These are phyloP conservation scores for Senna tora DNA, from an alignment of 306 rosid genomes.

Conservation along the genomic window DNA sequence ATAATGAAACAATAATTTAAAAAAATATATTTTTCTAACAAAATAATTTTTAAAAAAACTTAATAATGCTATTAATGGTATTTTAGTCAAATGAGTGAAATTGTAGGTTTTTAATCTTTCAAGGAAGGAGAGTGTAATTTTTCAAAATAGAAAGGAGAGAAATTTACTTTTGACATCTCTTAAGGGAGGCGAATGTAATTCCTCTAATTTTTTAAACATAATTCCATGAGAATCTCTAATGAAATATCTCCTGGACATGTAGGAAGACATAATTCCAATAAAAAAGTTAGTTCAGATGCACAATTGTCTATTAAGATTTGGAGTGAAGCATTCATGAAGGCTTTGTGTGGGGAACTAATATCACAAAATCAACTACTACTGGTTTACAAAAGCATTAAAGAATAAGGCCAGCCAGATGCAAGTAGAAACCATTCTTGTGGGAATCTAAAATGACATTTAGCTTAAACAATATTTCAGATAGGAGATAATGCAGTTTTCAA, in stretches of 20 bases:
- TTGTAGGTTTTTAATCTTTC: too few relatives aligned
- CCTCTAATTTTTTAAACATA: background rate
- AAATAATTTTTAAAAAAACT: too few relatives aligned
- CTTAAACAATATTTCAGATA: constrained; percentile 20
- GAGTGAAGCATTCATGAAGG: background rate
- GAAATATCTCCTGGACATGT: background rate
- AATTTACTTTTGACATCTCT: too few relatives aligned
- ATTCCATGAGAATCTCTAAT: background rate
- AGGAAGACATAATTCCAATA: background rate
- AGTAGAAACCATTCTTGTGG: constrained; percentile 12
- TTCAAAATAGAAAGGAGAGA: too few relatives aligned
- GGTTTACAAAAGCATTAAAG: constrained; percentile 17
- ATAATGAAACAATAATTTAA: too few relatives aligned
- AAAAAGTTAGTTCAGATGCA: too few relatives aligned
- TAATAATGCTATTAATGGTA: too few relatives aligned
- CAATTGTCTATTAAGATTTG: background rate
- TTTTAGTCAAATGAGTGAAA: too few relatives aligned
- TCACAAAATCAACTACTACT: background rate
- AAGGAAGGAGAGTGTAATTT: too few relatives aligned
- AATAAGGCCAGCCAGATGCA: constrained; percentile 7
- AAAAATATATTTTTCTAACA: too few relatives aligned
- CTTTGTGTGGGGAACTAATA: background rate
- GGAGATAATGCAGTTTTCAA: constrained; percentile 30
- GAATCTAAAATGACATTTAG: constrained; percentile 19
- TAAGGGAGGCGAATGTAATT: too few relatives aligned